Conservation (phyloP, 169 alveolate genomes). For the Hepatocystis sp. region DNA sequence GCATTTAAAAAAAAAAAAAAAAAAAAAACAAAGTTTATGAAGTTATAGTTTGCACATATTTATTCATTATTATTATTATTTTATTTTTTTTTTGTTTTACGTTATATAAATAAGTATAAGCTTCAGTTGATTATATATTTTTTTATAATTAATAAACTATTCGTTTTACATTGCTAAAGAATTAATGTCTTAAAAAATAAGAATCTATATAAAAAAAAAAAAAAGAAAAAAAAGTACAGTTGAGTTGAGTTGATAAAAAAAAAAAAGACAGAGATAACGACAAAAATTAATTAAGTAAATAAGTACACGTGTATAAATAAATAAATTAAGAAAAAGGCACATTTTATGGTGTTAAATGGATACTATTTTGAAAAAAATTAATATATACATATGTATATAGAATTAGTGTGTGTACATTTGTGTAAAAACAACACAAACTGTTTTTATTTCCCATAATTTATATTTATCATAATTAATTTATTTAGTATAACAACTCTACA, state of each 20-base stretch:
- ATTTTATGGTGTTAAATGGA: no score
- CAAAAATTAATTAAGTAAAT: background rate
- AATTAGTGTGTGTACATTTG: no score
- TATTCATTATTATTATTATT: no score
- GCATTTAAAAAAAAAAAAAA: no score
- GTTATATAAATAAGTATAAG: conserved; percentile 19
- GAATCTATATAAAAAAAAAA: conserved; percentile 8
- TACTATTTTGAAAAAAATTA: no score
- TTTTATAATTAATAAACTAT: conserved; percentile 8
- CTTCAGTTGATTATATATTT: conserved; percentile 23
- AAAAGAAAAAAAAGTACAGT: conserved; percentile 1
- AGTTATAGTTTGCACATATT: no score
- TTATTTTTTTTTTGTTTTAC: conserved; percentile 40
- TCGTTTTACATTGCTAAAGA: conserved; percentile 29
- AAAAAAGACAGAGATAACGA: background rate
- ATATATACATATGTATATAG: no score
- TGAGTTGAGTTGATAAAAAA: background rate
- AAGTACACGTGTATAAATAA: background rate
- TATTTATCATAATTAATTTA: no score
- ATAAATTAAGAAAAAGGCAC: conserved; percentile 10
- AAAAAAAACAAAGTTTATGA: no score
- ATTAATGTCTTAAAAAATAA: conserved; percentile 9
- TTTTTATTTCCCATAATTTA: background rate
- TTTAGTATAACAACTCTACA: conserved; percentile 49
- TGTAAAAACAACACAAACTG: no score